Base-by-base conservation (phyloP, 2,329 filamentous ascomycete genomes). In the Pyrenophora seminiperda region DNA sequence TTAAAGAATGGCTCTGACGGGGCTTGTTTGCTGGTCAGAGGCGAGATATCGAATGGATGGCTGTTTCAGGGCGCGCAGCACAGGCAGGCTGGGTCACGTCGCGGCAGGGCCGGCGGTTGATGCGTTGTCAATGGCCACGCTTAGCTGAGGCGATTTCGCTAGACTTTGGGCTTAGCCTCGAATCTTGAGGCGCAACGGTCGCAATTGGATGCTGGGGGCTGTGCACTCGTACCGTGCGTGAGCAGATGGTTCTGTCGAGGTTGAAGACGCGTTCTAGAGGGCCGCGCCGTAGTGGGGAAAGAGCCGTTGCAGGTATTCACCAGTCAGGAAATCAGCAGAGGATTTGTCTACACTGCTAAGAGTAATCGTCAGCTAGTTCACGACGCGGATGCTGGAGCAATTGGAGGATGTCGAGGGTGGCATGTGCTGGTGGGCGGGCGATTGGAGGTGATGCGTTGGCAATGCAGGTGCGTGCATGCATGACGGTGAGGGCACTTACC, bases 361-460 rank as follows among this genome's bases (percentile, higher is more conserved):
- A 68, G 66, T 64, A 65, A 67, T 61, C 47, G 65, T 70, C 56
- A 71, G 68, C 67, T 71, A 72, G 67, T 55, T 55, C 59, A 53
- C 42, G 54, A 60, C 59, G 65, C 62, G 43, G 41, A 59, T 61
- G 63, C 53, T 59, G 52, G 65, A 61, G 69, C 68, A 73, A 73
- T 73, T 73, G 68, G 70, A 59, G 54, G 63, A 67, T 53, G 63
- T 62, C 60, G 63, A 65, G 59, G 61, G 58, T 54, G 66, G 65
- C 66, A 71, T 71, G 69, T 67, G 72, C 61, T 72, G 70, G 67
- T 67, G 62, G 33, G 64, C 57, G 66, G 66, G 56, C 68, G 65
- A 73, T 74, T 73, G 71, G 71, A 71, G 67, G 65, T 70, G 73
- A 74, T 75, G 73, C 66, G 73, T 54, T 75, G 73, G 70, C 73